Evolutionary conservation across 805 yeast genomes (phyloP).

Genomic region (Zygoascus tannicola): DNA sequence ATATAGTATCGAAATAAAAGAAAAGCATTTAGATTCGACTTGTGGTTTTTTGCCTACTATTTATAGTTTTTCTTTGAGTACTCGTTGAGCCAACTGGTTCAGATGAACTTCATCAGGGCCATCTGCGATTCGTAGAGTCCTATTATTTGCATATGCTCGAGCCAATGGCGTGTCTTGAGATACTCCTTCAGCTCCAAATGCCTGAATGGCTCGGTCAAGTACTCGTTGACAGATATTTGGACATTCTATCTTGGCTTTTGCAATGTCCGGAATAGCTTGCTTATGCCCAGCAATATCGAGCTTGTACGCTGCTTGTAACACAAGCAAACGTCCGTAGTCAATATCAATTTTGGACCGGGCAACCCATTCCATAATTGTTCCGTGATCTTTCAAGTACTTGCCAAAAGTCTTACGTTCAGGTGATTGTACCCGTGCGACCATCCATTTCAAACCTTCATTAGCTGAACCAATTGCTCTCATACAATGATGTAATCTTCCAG

Average conservation of each 20-base stretch:
- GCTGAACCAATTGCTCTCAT: slow-evolving; percentile 57
- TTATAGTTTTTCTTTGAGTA: slow-evolving; percentile 3
- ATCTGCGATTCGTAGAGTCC: slow-evolving; percentile 56
- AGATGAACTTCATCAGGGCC: slow-evolving; percentile 64
- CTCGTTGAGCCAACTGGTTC: slow-evolving; percentile 42
- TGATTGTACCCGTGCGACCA: slow-evolving; percentile 39
- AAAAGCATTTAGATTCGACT: too few relatives aligned
- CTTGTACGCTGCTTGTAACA: slow-evolving; percentile 51
- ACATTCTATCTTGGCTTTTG: slow-evolving; percentile 55
- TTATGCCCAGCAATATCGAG: slow-evolving; percentile 48
- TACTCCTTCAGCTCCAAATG: slow-evolving; percentile 58
- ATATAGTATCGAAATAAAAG: neutral
- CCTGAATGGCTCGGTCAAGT: slow-evolving; percentile 54
- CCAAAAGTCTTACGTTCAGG: slow-evolving; percentile 46
- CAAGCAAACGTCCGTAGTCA: slow-evolving; percentile 44
- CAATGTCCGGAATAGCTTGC: slow-evolving; percentile 45
- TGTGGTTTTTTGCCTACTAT: neutral
- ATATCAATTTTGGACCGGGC: slow-evolving; percentile 48
- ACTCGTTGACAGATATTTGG: slow-evolving; percentile 46
- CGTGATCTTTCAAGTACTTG: slow-evolving; percentile 40
- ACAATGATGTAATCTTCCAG: slow-evolving; percentile 65
- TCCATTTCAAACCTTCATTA: slow-evolving; percentile 42
- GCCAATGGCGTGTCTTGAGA: slow-evolving; percentile 54
- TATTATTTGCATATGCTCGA: slow-evolving; percentile 39
- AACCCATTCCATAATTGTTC: slow-evolving; percentile 38